Evolutionary conservation across 2,329 filamentous ascomycete genomes (phyloP).

Genomic region (Diplodia scrobiculata): DNA sequence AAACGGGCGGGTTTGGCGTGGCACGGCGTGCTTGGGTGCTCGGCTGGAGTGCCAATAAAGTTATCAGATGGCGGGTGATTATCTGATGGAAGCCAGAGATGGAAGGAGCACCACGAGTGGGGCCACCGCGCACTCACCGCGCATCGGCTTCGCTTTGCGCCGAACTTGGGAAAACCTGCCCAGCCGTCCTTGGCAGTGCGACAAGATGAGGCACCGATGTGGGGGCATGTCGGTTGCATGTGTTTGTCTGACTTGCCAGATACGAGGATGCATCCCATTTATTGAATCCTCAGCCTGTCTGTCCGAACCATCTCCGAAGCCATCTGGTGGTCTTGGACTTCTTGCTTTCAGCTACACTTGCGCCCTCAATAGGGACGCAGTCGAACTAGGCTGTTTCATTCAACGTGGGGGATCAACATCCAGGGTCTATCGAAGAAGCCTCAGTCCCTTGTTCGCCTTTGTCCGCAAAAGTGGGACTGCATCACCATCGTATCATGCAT

Average conservation of each 20-base stretch:
- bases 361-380: not conserved
- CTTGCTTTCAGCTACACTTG: not conserved
- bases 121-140: not conserved
- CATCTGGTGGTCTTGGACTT: not conserved
- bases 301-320: not conserved
- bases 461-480: not conserved
- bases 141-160: not conserved
- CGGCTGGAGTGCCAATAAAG: slow-evolving; percentile 24
- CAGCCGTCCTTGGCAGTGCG: too few relatives aligned
- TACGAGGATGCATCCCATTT: not conserved
- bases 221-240: not conserved
- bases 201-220: not conserved
- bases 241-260: not conserved
- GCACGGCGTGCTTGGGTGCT: not conserved
- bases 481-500: not conserved
- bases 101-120: not conserved
- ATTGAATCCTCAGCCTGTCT: not conserved
- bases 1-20: too few relatives aligned
- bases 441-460: not conserved
- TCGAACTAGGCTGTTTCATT: not conserved
- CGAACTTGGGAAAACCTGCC: not conserved
- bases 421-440: not conserved
- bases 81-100: slow-evolving; percentile 5
- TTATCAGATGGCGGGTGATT: slow-evolving; percentile 24
- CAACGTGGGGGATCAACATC: not conserved